Percentiles rank a stretch among this genome's conserved stretches.
These are phyloP conservation scores for Phytophthora fragariae DNA, from an alignment of 352 stramenopile species.

Conservation along the genomic window DNA sequence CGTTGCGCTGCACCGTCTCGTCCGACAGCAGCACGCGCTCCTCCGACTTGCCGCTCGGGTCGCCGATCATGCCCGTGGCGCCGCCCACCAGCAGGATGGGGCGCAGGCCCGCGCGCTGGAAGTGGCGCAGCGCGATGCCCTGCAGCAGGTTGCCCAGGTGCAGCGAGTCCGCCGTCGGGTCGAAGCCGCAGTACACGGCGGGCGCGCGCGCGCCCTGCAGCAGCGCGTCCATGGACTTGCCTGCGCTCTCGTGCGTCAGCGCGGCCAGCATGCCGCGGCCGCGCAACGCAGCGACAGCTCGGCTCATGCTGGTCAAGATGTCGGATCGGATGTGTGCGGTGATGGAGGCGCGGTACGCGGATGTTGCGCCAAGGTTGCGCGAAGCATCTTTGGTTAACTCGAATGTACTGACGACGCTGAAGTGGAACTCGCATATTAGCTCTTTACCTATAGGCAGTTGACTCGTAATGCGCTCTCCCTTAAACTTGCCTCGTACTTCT, in stretches of 20 bases:
- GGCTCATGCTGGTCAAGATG: slow-evolving; percentile 60
- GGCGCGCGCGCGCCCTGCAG: slow-evolving; percentile 40
- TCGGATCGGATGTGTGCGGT: slow-evolving; percentile 12
- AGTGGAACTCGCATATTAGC: not conserved
- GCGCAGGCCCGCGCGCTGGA: slow-evolving; percentile 86
- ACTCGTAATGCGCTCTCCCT: not conserved
- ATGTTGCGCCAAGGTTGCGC: not conserved
- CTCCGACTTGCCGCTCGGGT: slow-evolving; percentile 98
- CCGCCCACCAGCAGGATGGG: slow-evolving; percentile 92
- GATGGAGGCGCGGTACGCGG: not conserved
- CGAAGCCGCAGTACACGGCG: slow-evolving; percentile 90
- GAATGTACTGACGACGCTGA: not conserved
- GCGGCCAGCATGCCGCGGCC: slow-evolving; percentile 78
- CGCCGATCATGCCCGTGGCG: slow-evolving; percentile 95
- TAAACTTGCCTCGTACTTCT: slow-evolving; percentile 22
- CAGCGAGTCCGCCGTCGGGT: slow-evolving; percentile 93
- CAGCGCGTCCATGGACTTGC: slow-evolving; percentile 59
- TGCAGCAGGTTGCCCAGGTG: slow-evolving; percentile 92
- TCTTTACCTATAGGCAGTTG: not conserved
- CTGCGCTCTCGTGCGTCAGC: slow-evolving; percentile 72
- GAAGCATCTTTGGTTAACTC: not conserved
- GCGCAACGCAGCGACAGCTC: slow-evolving; percentile 66
- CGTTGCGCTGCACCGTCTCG: slow-evolving; percentile 92
- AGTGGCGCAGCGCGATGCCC: slow-evolving; percentile 87
- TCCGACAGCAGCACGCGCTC: slow-evolving; percentile 96